These are phyloP conservation scores for Aphanomyces cochlioides DNA, from an alignment of 352 stramenopile genomes.

Conservation along the genomic window DNA sequence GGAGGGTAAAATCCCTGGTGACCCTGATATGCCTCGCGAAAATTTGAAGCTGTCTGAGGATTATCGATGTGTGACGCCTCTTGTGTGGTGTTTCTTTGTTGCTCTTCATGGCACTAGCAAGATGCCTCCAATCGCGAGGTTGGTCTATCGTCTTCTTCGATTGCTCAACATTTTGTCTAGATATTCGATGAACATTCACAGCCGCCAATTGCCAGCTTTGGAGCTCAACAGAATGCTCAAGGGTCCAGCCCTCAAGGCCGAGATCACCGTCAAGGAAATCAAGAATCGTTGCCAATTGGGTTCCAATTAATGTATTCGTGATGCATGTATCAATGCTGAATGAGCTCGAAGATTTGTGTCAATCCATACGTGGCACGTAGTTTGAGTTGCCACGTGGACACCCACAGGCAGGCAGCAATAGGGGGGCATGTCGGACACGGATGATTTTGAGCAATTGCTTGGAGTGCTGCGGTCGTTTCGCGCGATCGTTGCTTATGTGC, in stretches of 20 bases:
- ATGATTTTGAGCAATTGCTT: conserved; percentile 3
- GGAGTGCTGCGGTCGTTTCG: conserved; percentile 34
- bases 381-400: background rate
- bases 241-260: conserved; percentile 20
- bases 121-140: conserved; percentile 36
- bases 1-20: conserved; percentile 33
- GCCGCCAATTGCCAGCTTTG: background rate
- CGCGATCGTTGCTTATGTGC: conserved; percentile 54
- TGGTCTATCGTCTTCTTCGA: background rate
- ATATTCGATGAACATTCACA: conserved; percentile 24
- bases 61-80: conserved; percentile 68
- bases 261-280: conserved; percentile 28
- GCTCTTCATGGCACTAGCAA: conserved; percentile 55
- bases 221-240: conserved; percentile 27
- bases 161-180: conserved; percentile 1
- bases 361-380: background rate
- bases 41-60: conserved; percentile 48
- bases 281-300: conserved; percentile 21
- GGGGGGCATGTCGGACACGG: background rate
- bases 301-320: conserved; percentile 4
- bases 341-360: conserved; percentile 26
- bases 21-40: conserved; percentile 41
- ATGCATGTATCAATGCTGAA: background rate
- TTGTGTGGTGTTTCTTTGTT: conserved; percentile 64
- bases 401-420: background rate